Evolutionary conservation across 805 yeast species (phyloP).

Genomic region (Ogataea ganodermae): DNA sequence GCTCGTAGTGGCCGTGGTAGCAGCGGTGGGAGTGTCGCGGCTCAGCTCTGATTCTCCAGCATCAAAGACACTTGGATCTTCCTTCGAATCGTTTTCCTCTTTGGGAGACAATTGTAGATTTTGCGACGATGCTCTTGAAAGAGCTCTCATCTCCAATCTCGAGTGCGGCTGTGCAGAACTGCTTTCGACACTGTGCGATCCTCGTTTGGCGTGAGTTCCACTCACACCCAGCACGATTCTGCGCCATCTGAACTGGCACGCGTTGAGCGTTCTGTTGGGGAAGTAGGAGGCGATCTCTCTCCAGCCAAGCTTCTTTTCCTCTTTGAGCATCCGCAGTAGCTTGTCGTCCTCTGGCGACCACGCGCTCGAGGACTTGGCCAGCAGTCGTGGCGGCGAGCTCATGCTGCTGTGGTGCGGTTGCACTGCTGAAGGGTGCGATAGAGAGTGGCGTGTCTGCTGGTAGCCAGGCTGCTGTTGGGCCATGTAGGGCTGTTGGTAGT

Average conservation of each 20-base stretch:
- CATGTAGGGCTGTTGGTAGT: constrained; percentile 6
- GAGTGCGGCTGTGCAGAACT: neutral
- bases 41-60: constrained; percentile 1
- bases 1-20: constrained; percentile 1
- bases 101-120: neutral
- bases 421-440: constrained; percentile 3
- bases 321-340: constrained; percentile 72
- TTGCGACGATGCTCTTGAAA: constrained; percentile 1
- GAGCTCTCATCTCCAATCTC: no score
- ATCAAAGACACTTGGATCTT: neutral
- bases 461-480: neutral
- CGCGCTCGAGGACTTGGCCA: constrained; percentile 41
- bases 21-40: neutral
- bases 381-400: constrained; percentile 4
- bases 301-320: constrained; percentile 85
- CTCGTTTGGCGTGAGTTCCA: constrained; percentile 11
- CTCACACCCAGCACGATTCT: constrained; percentile 48
- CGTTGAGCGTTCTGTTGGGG: constrained; percentile 80
- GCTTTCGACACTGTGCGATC: neutral
- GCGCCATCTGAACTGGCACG: constrained; percentile 90
- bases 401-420: constrained; percentile 1
- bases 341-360: constrained; percentile 83
- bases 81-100: neutral
- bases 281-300: constrained; percentile 81
- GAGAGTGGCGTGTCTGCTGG: neutral